Evolutionary conservation across 108 stramenopile species (phyloP), one percentile per base, ranked within the genome.

Genomic region (Phaeodactylum tricornutum): DNA sequence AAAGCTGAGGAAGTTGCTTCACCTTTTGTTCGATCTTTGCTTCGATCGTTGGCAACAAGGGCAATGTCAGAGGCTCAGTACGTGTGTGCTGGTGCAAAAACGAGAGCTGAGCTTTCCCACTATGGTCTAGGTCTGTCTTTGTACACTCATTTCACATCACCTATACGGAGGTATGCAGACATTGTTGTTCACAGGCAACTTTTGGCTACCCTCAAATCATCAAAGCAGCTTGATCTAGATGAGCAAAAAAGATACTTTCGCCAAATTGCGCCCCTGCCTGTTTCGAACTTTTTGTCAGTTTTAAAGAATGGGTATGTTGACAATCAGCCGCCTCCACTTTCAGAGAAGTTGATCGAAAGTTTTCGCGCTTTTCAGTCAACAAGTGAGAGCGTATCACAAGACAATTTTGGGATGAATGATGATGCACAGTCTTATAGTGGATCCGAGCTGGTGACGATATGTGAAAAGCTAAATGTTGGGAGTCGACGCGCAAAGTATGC

Each of bases 61-160:
- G 85, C 84, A 28, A 91, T 91, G 89, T 71, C 78, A 11, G 89
- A 92, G 61, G 89, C 89, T 2, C 66, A 72, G 54, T 92, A 92
- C 31, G 66, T 79, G 21, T 77, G 59, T 34, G 65, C 84, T 6
- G 36, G 54, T 25, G 32, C 38, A 5, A 40, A 29, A 19, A 50
- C 43, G 1, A 48, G 58, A 45, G 29, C 36, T 7, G 41, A 53
- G 4, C 58, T 90, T 32, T 61, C 70, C 5, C 89, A 92, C 59
- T 90, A 77, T 50, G 88, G 88, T 4, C 66, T 90, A 12, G 88
- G 88, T 7, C 53, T 90, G 11, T 61, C 65, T 19, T 57, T 66
- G 29, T 92, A 92, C 66, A 92, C 89, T 2, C 89, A 92, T 61
- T 92, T 92, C 56, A 92, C 89, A 17, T 78, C 75, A 22, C 89